Evolutionary conservation across 352 stramenopile species (phyloP).

Genomic region (Pythium dissotocum): DNA sequence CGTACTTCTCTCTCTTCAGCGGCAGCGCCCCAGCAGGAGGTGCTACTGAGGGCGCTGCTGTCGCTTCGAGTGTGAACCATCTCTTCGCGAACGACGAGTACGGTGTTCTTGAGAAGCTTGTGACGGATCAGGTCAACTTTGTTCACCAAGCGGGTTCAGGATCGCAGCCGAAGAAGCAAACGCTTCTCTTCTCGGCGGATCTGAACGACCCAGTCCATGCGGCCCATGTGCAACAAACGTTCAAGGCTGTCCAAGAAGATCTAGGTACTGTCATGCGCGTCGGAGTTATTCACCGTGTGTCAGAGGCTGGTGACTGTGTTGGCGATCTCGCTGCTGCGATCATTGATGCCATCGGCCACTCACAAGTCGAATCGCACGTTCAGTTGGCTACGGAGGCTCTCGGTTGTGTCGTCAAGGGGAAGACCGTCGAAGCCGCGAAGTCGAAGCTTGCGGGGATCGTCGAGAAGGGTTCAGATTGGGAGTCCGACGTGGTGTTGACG

Average conservation of each 20-base stretch:
- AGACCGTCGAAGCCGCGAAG: conserved; percentile 46
- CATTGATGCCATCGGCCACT: conserved; percentile 48
- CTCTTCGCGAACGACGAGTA: conserved; percentile 69
- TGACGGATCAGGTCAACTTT: conserved; percentile 52
- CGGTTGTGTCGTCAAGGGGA: conserved; percentile 54
- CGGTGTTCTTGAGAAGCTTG: conserved; percentile 48
- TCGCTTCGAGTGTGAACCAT: conserved; percentile 27
- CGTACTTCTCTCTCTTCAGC: conserved; percentile 72
- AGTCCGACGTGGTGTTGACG: conserved; percentile 22
- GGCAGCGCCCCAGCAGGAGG: conserved; percentile 21
- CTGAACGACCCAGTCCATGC: conserved; percentile 54
- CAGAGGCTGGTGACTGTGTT: conserved; percentile 23
- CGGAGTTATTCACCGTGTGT: conserved; percentile 48
- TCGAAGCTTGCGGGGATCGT: conserved; percentile 54
- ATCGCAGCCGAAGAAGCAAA: conserved; percentile 67
- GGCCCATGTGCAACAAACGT: conserved; percentile 49
- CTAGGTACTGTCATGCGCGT: conserved; percentile 62
- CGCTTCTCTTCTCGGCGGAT: conserved; percentile 59
- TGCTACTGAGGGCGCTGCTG: conserved; percentile 14
- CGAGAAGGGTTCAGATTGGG: conserved; percentile 21
- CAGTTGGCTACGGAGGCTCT: conserved; percentile 60
- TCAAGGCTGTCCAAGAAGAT: conserved; percentile 71
- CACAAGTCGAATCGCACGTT: conserved; percentile 52
- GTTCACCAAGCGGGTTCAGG: conserved; percentile 54
- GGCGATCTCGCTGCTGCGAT: conserved; percentile 54